Conservation (phyloP, 352 stramenopile species). For the Albugo candida region DNA sequence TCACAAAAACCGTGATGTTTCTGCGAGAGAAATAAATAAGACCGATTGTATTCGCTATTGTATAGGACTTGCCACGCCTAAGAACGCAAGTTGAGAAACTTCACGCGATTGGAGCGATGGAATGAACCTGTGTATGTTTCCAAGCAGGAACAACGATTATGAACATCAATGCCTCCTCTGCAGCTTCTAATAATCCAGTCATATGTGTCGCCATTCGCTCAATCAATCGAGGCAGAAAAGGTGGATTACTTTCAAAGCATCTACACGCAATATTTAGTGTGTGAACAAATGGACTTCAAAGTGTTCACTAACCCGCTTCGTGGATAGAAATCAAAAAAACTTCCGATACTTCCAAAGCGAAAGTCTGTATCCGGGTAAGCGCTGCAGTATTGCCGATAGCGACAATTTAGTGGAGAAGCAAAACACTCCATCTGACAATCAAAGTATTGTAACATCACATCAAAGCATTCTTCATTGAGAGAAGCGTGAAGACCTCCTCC, state of each 20-base stretch:
- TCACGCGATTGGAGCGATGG: too few relatives aligned
- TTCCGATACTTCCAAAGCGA: constrained; percentile 80
- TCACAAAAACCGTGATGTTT: constrained; percentile 83
- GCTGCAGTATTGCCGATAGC: constrained; percentile 80
- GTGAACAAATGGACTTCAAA: not conserved
- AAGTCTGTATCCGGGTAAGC: constrained; percentile 78
- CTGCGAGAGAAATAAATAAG: constrained; percentile 51
- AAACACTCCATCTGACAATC: constrained; percentile 88
- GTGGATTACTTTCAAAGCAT: constrained; percentile 88
- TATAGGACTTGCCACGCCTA: constrained; percentile 67
- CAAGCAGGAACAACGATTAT: constrained; percentile 83
- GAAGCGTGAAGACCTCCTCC: constrained; percentile 82
- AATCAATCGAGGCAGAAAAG: constrained; percentile 87
- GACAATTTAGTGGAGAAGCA: constrained; percentile 86
- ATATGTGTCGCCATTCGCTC: constrained; percentile 80
- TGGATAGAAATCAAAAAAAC: constrained; percentile 87
- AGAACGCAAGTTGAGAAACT: too few relatives aligned
- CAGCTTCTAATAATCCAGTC: constrained; percentile 42
- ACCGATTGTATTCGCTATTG: constrained; percentile 51
- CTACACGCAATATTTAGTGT: constrained; percentile 6
- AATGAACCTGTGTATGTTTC: constrained; percentile 47
- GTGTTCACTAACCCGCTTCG: constrained; percentile 24
- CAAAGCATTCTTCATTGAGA: constrained; percentile 84
- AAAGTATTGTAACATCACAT: constrained; percentile 80
- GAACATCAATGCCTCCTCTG: constrained; percentile 65